Evolutionary conservation across 2,329 filamentous ascomycete species (phyloP).

Genomic region (Zasmidium angulare): DNA sequence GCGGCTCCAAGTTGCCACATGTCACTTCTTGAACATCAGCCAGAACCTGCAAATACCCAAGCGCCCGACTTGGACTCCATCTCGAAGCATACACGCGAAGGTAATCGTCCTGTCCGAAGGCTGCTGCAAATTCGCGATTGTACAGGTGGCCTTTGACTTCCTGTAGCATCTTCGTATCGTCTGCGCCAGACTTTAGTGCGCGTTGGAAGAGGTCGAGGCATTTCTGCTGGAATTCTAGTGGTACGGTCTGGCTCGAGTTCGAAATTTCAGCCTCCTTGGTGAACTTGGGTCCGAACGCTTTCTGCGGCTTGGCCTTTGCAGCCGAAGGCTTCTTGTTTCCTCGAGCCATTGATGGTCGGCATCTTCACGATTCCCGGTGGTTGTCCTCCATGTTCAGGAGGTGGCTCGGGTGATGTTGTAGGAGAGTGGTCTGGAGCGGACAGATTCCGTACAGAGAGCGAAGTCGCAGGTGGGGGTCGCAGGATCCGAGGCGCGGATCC

Average conservation of each 20-base stretch:
- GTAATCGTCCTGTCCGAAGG: slow-evolving; percentile 71
- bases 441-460: not conserved
- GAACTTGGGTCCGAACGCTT: not conserved
- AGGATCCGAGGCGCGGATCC: not conserved
- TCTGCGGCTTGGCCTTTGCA: slow-evolving; percentile 3
- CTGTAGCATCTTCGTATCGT: slow-evolving; percentile 59
- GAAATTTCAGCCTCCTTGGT: not conserved
- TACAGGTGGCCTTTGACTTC: slow-evolving; percentile 83
- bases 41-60: slow-evolving; percentile 74
- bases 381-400: not conserved
- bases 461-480: not conserved
- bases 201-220: slow-evolving; percentile 72
- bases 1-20: not conserved
- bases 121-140: slow-evolving; percentile 76
- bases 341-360: slow-evolving; percentile 15
- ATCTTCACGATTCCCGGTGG: not conserved
- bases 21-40: slow-evolving; percentile 34
- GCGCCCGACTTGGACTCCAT: slow-evolving; percentile 84
- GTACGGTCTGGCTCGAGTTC: slow-evolving; percentile 1
- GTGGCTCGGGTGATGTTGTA: not conserved
- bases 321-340: slow-evolving; percentile 16
- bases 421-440: not conserved
- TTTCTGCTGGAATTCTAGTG: slow-evolving; percentile 59
- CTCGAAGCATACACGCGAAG: slow-evolving; percentile 81
- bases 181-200: slow-evolving; percentile 45